Base-by-base conservation (phyloP, 1,284 basidiomycete species). In the Apiotrichum mycotoxinovorans region DNA sequence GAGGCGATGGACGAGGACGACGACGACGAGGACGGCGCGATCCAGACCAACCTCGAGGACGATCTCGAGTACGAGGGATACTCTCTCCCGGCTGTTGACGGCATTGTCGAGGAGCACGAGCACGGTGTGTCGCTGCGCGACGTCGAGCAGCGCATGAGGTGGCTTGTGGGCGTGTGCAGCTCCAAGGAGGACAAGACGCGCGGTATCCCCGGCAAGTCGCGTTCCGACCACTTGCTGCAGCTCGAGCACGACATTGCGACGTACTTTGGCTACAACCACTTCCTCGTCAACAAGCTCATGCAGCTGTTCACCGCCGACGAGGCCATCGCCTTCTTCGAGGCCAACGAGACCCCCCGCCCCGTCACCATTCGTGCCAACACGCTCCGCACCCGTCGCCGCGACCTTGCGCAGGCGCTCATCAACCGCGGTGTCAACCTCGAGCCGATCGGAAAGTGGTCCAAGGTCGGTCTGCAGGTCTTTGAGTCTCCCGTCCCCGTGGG, bases 331-430 rank as follows among this genome's bases (percentile, higher is more conserved):
- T 98, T 98, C 78, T 98, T 98, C 73, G 96, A 98, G 77, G 88
- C 95, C 17, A 98, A 98, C 76, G 96, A 99, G 76, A 85, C 93
- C 3, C 86, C 94, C 17, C 85, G 96, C 59, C 96, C 96, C 10
- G 93, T 99, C 23, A 98, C 96, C 8, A 98, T 99, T 71, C 88
- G 96, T 53, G 94, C 94, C 50, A 99, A 99, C 78, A 98, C 95
- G 7, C 83, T 99, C 17, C 89, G 91, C 62, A 94, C 94, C 1
- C 84, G 95, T 58, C 83, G 96, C 58, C 84, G 95, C 50, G 96
- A 98, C 75, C 85, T 99, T 53, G 95, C 92, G 0, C 96, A 98
- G 77, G 84, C 87, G 1, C 83, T 99, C 43, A 89, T 98, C 73
- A 97, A 96, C 76, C 86, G 96, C 54, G 94, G 96, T 43, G 96